These are phyloP conservation scores for Penicillium odoratum DNA, from an alignment of 495 filamentous ascomycete species.

Conservation along the genomic window DNA sequence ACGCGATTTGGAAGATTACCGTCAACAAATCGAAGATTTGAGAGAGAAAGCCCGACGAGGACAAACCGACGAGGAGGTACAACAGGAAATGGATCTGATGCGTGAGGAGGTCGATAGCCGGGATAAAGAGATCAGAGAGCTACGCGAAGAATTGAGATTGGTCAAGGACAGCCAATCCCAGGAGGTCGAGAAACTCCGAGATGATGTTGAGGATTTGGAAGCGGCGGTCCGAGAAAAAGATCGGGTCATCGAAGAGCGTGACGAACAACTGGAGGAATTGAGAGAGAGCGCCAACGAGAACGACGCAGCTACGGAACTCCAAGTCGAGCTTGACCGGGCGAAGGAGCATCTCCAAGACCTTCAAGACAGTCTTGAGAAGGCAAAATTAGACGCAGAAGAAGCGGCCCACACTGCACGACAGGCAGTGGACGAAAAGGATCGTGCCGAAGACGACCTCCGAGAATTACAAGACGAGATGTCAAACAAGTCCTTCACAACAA, in stretches of 20 bases:
- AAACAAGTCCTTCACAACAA: constrained; percentile 75
- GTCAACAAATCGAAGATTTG: constrained; percentile 73
- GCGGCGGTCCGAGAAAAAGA: constrained; percentile 66
- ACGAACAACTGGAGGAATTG: constrained; percentile 63
- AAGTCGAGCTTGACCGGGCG: constrained; percentile 53
- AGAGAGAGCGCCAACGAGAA: constrained; percentile 55
- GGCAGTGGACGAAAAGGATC: constrained; percentile 60
- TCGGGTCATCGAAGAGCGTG: constrained; percentile 60
- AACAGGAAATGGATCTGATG: constrained; percentile 60
- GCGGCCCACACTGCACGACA: constrained; percentile 60
- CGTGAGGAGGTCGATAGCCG: constrained; percentile 57
- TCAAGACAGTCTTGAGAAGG: constrained; percentile 57
- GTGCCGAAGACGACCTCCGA: constrained; percentile 49
- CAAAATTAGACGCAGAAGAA: constrained; percentile 54
- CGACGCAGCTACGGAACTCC: constrained; percentile 51
- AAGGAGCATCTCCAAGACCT: constrained; percentile 60
- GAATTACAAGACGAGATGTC: constrained; percentile 75
- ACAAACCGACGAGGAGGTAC: constrained; percentile 64
- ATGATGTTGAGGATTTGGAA: constrained; percentile 68
- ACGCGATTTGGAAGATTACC: constrained; percentile 75
- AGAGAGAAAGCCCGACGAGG: constrained; percentile 75
- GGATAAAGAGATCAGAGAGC: constrained; percentile 50
- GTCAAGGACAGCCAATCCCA: constrained; percentile 50
- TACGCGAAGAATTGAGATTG: constrained; percentile 45
- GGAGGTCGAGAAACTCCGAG: constrained; percentile 62